Percentiles rank a stretch among this genome's conserved stretches.
These are phyloP conservation scores for Botrytis deweyae DNA, from an alignment of 2,329 filamentous ascomycete species.

Conservation along the genomic window DNA sequence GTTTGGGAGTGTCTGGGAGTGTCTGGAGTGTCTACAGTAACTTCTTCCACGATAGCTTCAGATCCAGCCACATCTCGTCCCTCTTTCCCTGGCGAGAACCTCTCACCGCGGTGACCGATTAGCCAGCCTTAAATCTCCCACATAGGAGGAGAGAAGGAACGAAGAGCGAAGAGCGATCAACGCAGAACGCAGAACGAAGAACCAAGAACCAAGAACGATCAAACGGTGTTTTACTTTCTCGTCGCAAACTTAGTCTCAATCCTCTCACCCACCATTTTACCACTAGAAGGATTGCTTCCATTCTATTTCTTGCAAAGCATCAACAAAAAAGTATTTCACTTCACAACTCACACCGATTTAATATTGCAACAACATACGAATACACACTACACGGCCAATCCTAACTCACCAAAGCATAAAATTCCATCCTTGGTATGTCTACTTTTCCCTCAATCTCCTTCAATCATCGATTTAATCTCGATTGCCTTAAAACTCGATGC, in stretches of 20 bases:
- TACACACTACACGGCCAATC: constrained; percentile 1
- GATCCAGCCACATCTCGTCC: neutral
- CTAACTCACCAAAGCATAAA: constrained; percentile 2
- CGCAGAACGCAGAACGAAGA: neutral
- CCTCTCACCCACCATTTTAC: neutral
- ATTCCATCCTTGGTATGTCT: constrained; percentile 25
- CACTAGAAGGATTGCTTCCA: neutral
- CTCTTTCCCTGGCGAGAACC: neutral
- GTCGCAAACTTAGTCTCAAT: constrained; percentile 8
- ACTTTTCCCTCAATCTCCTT: constrained; percentile 18
- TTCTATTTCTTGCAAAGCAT: neutral
- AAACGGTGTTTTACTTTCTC: neutral
- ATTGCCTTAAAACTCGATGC: neutral
- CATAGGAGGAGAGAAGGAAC: neutral
- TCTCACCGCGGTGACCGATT: neutral
- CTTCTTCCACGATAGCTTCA: constrained; percentile 2
- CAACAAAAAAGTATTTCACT: neutral
- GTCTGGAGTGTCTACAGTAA: neutral
- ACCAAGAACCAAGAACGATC: neutral
- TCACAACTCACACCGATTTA: neutral
- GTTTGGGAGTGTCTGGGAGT: neutral
- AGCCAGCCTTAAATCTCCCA: neutral
- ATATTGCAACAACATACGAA: constrained; percentile 8
- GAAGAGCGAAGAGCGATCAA: neutral
- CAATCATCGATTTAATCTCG: neutral